phyloP scores from a whole-genome alignment of 148 eudicot genomes.

The Salicornia ramosissima region DNA sequence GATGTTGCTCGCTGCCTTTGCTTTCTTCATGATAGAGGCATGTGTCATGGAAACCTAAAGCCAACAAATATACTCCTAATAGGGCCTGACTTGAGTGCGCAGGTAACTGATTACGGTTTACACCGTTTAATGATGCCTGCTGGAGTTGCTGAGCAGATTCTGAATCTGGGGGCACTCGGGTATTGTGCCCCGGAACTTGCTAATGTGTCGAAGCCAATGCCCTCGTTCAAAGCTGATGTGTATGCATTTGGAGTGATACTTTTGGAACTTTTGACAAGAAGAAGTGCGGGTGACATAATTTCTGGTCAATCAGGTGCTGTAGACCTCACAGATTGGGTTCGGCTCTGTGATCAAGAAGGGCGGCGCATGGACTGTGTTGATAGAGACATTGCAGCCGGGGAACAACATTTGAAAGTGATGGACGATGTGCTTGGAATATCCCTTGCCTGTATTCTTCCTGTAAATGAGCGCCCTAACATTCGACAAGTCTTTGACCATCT shows the following conservation, averaged over 20 bases:
- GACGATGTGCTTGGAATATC: conserved; percentile 76
- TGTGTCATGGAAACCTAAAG: conserved; percentile 88
- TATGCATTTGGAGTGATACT: conserved; percentile 88
- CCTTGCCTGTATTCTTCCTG: conserved; percentile 79
- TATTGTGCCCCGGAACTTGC: conserved; percentile 90
- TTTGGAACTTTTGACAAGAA: conserved; percentile 83
- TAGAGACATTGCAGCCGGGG: conserved; percentile 65
- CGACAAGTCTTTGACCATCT: conserved; percentile 70
- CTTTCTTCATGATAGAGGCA: conserved; percentile 73
- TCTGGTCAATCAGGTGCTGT: conserved; percentile 93
- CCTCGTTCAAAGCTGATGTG: conserved; percentile 73
- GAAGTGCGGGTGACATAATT: conserved; percentile 97
- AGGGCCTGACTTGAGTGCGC: conserved; percentile 40
- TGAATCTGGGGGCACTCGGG: conserved; percentile 88
- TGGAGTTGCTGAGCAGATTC: conserved; percentile 82
- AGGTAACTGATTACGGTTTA: conserved; percentile 67
- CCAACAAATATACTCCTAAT: conserved; percentile 72
- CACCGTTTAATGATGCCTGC: conserved; percentile 89
- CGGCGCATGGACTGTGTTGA: conserved; percentile 83
- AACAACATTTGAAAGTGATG: conserved; percentile 67
- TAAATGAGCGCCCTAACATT: conserved; percentile 87
- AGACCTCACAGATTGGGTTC: conserved; percentile 95
- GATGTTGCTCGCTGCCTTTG: conserved; percentile 73
- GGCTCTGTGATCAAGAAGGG: conserved; percentile 80
- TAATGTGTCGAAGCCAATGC: conserved; percentile 53